A percentile compares a stretch with the other conserved stretches of the same genome.
Conservation (phyloP, 495 filamentous ascomycete genomes). For the Rhypophila decipiens region DNA sequence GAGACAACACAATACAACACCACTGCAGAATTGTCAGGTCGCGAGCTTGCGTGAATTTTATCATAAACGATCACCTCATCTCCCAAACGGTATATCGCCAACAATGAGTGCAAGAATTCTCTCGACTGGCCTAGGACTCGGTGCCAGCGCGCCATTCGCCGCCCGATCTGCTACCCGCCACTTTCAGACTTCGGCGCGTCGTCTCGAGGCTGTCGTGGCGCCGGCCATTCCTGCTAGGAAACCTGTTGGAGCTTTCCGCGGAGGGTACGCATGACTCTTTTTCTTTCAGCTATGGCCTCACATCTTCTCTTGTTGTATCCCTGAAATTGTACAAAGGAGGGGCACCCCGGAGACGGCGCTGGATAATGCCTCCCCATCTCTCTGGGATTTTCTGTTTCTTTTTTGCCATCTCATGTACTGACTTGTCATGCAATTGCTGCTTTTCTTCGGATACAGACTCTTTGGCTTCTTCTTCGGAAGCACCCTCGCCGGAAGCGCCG, state of each 20-base stretch:
- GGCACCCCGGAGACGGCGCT: too few relatives aligned
- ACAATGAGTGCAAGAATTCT: constrained; percentile 45
- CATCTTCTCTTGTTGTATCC: too few relatives aligned
- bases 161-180: constrained; percentile 20
- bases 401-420: too few relatives aligned
- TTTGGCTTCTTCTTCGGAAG: constrained; percentile 92
- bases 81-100: background rate
- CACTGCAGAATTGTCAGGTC: too few relatives aligned
- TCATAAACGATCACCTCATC: too few relatives aligned
- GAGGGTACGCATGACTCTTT: constrained; percentile 60
- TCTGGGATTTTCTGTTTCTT: background rate
- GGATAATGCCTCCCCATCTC: background rate
- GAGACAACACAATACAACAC: too few relatives aligned
- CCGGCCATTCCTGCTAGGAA: constrained; percentile 58
- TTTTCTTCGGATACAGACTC: too few relatives aligned
- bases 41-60: too few relatives aligned
- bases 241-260: constrained; percentile 85
- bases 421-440: too few relatives aligned
- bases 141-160: constrained; percentile 19
- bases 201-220: constrained; percentile 27
- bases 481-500: constrained; percentile 66
- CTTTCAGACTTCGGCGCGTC: constrained; percentile 43
- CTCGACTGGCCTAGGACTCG: constrained; percentile 29
- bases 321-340: too few relatives aligned
- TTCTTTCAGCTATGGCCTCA: too few relatives aligned